Evolutionary conservation across 148 eudicot genomes (phyloP), one percentile per base, ranked within the genome.

Genomic region (Bassia scoparia): DNA sequence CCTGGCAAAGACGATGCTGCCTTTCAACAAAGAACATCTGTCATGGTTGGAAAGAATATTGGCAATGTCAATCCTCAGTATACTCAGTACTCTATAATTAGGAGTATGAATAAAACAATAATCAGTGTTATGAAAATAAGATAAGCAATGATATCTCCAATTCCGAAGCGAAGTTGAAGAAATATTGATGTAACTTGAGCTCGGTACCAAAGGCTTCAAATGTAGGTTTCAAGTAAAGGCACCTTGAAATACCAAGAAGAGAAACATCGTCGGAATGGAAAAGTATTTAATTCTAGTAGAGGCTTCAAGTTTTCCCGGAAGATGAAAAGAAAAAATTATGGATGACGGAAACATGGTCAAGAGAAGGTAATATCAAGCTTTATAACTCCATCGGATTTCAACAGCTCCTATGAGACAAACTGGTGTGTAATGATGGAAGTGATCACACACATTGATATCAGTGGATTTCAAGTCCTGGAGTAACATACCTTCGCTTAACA

Each of bases 91-190:
- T 30, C 21, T 35, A 80, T n/a, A 71, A 70, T 54, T 59, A 35
- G 81, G 81, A 66, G 77, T 73, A 46, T 78, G 61, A 38, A 78
- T 59, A 56, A 23, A 46, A 64, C 73, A 49, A 69, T 64, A 38
- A 13, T 31, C 21, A 7, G 7, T 43, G 56, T 7, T 7, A 3
- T 56, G 18, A 1, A 0, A 3, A n/a, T n/a, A 38, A 20, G 24
- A 0, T 31, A 80, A 46, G 9, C 4, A n/a, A n/a, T n/a, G n/a
- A n/a, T n/a, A n/a, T n/a, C n/a, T 34, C 53, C 75, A 71, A 26
- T 49, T 66, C 61, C 23, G 69, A 26, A 75, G 76, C 20, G 56
- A n/a, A 49, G 9, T 61, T 3, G 74, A 70, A 18, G 52, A 55
- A n/a, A 56, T 35, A 75, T 68, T 58, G 8, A 75, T 20, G 14